These are phyloP conservation scores for Clarkia xantiana DNA, from an alignment of 345 rosid species.

Conservation along the genomic window DNA sequence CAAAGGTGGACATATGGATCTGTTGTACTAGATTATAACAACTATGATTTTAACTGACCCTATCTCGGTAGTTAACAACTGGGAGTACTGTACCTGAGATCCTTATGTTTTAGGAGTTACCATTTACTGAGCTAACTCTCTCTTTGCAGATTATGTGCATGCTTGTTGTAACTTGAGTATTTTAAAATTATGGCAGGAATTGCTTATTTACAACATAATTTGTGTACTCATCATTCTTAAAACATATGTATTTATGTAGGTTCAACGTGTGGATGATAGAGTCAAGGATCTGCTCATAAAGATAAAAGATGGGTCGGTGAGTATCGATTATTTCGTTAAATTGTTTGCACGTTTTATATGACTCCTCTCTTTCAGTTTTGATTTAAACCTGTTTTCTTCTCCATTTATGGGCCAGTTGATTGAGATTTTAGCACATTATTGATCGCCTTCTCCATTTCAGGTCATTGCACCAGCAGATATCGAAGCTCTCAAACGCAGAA, in stretches of 20 bases:
- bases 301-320: slow-evolving; percentile 43
- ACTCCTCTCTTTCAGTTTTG: neutral
- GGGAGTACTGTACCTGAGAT: too few species aligned
- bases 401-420: neutral
- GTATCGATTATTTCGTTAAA: neutral
- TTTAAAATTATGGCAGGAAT: neutral
- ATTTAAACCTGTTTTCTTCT: neutral
- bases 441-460: slow-evolving; percentile 22
- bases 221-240: neutral
- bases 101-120: too few species aligned
- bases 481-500: slow-evolving; percentile 57
- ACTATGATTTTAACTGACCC: too few species aligned
- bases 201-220: neutral
- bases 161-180: neutral
- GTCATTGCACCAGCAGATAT: slow-evolving; percentile 41
- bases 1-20: too few species aligned
- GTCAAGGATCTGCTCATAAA: slow-evolving; percentile 47
- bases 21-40: too few species aligned
- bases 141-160: too few species aligned
- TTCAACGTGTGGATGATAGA: slow-evolving; percentile 66
- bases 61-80: too few species aligned
- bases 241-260: slow-evolving; percentile 25
- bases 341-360: neutral
- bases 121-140: too few species aligned
- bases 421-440: neutral